A percentile compares a stretch with the other conserved stretches of the same genome.
These are phyloP conservation scores for Melampsora americana DNA, from an alignment of 1,284 basidiomycete genomes.

Conservation along the genomic window DNA sequence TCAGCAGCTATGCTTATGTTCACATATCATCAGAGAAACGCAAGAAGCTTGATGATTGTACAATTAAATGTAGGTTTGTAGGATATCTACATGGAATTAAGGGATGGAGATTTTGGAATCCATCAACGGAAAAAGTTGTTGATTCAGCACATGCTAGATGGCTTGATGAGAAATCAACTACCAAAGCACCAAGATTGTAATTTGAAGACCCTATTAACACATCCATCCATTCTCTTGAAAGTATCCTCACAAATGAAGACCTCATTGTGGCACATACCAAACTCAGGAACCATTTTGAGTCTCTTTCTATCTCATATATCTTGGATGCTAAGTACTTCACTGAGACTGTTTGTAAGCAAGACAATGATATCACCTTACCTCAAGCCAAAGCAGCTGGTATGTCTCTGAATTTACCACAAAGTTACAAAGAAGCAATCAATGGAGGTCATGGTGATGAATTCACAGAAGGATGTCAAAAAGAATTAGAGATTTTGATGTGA, in stretches of 20 bases:
- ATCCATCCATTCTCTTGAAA: not conserved
- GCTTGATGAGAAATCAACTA: not conserved
- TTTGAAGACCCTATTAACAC: not conserved
- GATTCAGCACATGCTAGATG: not conserved
- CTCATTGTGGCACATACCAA: not conserved
- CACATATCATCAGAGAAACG: too few species aligned
- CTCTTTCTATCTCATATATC: not conserved
- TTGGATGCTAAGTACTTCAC: not conserved
- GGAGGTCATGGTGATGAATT: not conserved
- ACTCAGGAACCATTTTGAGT: not conserved
- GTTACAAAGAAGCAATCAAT: conserved; percentile 3
- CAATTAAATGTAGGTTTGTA: too few species aligned
- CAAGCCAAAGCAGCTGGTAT: not conserved
- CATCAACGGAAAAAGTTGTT: not conserved
- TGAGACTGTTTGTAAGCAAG: not conserved
- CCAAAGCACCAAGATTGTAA: not conserved
- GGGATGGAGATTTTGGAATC: not conserved
- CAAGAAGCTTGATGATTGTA: too few species aligned
- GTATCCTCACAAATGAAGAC: not conserved
- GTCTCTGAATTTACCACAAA: not conserved
- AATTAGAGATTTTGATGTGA: conserved; percentile 11
- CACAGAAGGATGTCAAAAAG: conserved; percentile 9
- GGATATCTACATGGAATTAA: too few species aligned
- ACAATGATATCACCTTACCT: not conserved
- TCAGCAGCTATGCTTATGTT: too few species aligned